phyloP scores from a whole-genome alignment of 306 rosid species.

The Crotalaria pallida region DNA sequence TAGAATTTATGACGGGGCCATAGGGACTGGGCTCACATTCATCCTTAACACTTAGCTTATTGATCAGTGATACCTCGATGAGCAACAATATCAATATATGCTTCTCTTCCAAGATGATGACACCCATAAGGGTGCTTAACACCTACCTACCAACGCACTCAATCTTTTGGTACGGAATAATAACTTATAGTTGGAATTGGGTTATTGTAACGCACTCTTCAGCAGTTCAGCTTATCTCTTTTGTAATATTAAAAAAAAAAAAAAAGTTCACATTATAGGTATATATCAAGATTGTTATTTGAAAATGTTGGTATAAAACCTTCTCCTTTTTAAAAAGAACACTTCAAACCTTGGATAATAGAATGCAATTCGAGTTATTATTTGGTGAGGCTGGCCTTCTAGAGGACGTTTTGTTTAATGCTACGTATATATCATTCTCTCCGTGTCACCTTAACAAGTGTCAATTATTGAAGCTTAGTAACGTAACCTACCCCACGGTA shows the following conservation, averaged over 20 bases:
- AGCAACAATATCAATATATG: conserved; percentile 7
- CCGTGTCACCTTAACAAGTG: conserved; percentile 10
- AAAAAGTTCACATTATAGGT: too few species aligned
- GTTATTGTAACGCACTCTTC: too few species aligned
- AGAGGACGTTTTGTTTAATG: conserved; percentile 5
- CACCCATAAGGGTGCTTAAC: conserved; percentile 24
- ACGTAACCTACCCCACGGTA: not conserved
- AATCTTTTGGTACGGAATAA: too few species aligned
- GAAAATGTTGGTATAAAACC: too few species aligned
- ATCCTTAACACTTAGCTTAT: not conserved
- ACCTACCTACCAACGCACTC: not conserved
- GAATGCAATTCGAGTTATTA: not conserved
- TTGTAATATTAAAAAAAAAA: too few species aligned
- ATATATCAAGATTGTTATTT: too few species aligned
- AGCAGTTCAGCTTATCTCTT: too few species aligned
- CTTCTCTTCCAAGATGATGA: conserved; percentile 14
- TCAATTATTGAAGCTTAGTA: conserved; percentile 18
- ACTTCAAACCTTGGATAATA: conserved; percentile 13
- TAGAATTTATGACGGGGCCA: not conserved
- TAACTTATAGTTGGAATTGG: too few species aligned
- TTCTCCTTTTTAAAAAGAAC: not conserved
- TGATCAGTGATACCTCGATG: not conserved
- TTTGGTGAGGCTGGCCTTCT: not conserved
- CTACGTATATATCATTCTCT: not conserved
- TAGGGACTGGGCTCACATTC: not conserved